Percentiles rank a stretch among this genome's conserved stretches.
phyloP scores from a whole-genome alignment of 768 basidiomycete species.

The Brasilioporus rufonigricans region DNA sequence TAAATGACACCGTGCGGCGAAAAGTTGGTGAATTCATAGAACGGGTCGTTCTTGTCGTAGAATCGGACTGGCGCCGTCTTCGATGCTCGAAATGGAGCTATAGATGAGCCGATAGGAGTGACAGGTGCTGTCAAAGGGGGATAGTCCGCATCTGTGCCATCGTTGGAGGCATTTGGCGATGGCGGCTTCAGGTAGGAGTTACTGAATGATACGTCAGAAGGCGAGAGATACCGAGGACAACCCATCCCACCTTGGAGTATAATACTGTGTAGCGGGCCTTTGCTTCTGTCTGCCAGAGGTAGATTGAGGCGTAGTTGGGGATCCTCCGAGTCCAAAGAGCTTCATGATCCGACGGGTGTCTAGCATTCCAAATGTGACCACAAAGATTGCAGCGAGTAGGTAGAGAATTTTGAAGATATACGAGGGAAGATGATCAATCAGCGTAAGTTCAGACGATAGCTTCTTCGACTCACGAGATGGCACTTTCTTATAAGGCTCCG shows the following conservation, averaged over 20 bases:
- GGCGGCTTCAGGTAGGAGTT: constrained; percentile 15
- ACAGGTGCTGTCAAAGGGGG: constrained; percentile 34
- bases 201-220: constrained; percentile 6
- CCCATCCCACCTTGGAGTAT: constrained; percentile 15
- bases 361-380: constrained; percentile 30
- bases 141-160: constrained; percentile 21
- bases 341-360: constrained; percentile 34
- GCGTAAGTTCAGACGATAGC: constrained; percentile 12
- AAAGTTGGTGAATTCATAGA: constrained; percentile 76
- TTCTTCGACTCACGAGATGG: constrained; percentile 13
- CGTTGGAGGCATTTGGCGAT: constrained; percentile 5
- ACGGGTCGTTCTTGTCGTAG: constrained; percentile 60
- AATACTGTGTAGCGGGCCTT: constrained; percentile 26
- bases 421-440: constrained; percentile 11
- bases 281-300: constrained; percentile 18
- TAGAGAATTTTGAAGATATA: constrained; percentile 27
- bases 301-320: constrained; percentile 25
- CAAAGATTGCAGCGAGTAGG: constrained; percentile 18
- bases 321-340: constrained; percentile 30
- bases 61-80: constrained; percentile 48
- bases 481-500: constrained; percentile 26
- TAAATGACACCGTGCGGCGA: constrained; percentile 63
- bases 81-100: constrained; percentile 26
- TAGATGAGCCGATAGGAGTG: constrained; percentile 26
- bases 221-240: not conserved